These are phyloP conservation scores for Chlorella sp. DNA, from an alignment of 139 green algal genomes.

Conservation along the genomic window DNA sequence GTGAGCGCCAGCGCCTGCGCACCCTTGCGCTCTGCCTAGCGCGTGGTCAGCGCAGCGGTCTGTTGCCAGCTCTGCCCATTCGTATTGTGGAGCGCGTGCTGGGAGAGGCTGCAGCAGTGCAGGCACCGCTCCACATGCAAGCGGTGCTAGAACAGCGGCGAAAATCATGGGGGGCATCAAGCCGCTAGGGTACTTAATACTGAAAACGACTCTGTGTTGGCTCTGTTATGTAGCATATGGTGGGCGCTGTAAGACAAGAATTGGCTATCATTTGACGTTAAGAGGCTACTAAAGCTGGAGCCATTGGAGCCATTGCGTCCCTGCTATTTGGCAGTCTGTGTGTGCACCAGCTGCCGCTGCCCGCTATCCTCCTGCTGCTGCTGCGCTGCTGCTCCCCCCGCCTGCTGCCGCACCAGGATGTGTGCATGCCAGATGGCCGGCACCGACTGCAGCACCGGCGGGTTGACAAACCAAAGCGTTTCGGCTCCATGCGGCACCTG, in stretches of 20 bases:
- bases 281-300: no score
- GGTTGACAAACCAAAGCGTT: constrained; percentile 45
- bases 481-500: constrained; percentile 35
- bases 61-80: not conserved
- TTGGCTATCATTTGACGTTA: no score
- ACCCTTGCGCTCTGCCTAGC: not conserved
- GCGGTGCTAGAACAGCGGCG: not conserved
- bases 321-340: not conserved
- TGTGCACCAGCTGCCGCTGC: not conserved
- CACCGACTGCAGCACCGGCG: constrained; percentile 47
- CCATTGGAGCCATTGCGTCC: no score
- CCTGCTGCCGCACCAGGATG: not conserved
- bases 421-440: constrained; percentile 28
- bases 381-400: not conserved
- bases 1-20: not conserved
- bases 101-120: not conserved
- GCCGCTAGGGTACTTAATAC: no score
- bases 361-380: not conserved
- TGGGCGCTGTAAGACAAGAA: no score
- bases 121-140: not conserved
- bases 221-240: no score
- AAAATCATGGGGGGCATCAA: no score
- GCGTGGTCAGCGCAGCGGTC: not conserved
- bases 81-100: not conserved
- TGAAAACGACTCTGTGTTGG: no score